Evolutionary conservation across 2,329 filamentous ascomycete genomes (phyloP).

Genomic region (Xylaria sp.): DNA sequence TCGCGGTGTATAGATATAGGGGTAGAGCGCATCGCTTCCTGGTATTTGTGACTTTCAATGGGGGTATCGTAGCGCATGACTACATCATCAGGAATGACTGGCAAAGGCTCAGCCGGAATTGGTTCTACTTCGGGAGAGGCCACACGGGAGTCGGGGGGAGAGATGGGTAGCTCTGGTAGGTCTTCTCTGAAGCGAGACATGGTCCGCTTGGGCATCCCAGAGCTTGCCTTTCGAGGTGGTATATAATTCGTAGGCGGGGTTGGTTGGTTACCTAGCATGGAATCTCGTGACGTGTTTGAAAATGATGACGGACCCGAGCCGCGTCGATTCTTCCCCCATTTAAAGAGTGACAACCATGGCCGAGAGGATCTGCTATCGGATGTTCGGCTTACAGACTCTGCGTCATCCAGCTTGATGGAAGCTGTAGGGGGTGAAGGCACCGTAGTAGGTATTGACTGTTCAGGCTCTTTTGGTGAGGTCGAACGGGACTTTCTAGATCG

Average conservation of each 20-base stretch:
- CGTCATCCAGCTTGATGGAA: constrained; percentile 57
- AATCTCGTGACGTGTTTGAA: constrained; percentile 90
- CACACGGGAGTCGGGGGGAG: constrained; percentile 83
- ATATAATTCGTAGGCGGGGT: constrained; percentile 49
- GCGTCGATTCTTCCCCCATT: constrained; percentile 70
- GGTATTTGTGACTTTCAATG: constrained; percentile 53
- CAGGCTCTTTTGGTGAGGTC: constrained; percentile 59
- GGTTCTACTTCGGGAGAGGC: constrained; percentile 77
- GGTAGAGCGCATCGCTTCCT: constrained; percentile 56
- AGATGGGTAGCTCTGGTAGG: constrained; percentile 84
- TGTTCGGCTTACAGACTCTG: constrained; percentile 62
- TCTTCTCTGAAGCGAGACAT: constrained; percentile 94
- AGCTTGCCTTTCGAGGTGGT: constrained; percentile 50
- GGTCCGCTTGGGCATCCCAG: constrained; percentile 75
- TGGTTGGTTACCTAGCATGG: constrained; percentile 67
- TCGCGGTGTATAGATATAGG: constrained; percentile 58
- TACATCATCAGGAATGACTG: constrained; percentile 49
- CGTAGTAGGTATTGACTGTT: constrained; percentile 51
- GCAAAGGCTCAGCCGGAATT: constrained; percentile 47
- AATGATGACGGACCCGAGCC: constrained; percentile 77
- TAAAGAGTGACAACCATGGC: constrained; percentile 80
- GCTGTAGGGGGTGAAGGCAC: constrained; percentile 48
- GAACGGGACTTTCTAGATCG: constrained; percentile 61
- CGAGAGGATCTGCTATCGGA: constrained; percentile 64
- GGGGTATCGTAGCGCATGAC: constrained; percentile 59